Percentiles rank a stretch among this genome's conserved stretches.
Evolutionary conservation across 73 alveolate species (phyloP).

Genomic region (Paramecium biaurelia): DNA sequence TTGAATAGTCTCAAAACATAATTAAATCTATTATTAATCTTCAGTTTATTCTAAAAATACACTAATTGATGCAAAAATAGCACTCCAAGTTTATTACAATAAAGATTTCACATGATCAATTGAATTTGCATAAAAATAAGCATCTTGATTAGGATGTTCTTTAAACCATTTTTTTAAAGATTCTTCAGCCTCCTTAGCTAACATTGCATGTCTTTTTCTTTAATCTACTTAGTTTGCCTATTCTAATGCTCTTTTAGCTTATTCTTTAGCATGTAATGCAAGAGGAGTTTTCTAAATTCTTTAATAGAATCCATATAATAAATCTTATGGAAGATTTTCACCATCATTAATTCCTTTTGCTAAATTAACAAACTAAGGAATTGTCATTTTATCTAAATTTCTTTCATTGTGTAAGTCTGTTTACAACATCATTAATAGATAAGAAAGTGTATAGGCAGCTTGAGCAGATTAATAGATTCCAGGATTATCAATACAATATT

Average conservation of each 20-base stretch:
- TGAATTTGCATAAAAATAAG: constrained; percentile 67
- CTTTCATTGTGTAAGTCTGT: constrained; percentile 96
- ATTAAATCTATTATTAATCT: constrained; percentile 62
- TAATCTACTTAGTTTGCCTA: constrained; percentile 67
- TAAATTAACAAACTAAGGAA: constrained; percentile 78
- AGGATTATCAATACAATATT: constrained; percentile 91
- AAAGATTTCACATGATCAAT: constrained; percentile 75
- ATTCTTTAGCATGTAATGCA: constrained; percentile 92
- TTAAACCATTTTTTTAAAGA: constrained; percentile 85
- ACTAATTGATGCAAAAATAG: constrained; percentile 80
- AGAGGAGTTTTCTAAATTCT: constrained; percentile 87
- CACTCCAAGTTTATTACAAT: constrained; percentile 82
- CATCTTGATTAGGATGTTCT: constrained; percentile 61
- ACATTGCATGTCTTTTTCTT: constrained; percentile 81
- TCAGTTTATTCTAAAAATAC: constrained; percentile 81
- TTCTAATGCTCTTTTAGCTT: constrained; percentile 83
- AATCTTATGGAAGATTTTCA: constrained; percentile 77
- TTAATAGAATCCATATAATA: constrained; percentile 80
- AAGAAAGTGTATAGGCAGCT: constrained; percentile 86
- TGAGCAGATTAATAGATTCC: constrained; percentile 83
- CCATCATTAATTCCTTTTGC: constrained; percentile 82
- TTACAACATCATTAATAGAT: constrained; percentile 95
- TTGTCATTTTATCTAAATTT: constrained; percentile 82
- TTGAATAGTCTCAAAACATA: constrained; percentile 77
- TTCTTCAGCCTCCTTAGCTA: constrained; percentile 81